Percentiles rank a stretch among this genome's conserved stretches.
phyloP scores from a whole-genome alignment of 116 monocot species.

The Iris pallida region DNA sequence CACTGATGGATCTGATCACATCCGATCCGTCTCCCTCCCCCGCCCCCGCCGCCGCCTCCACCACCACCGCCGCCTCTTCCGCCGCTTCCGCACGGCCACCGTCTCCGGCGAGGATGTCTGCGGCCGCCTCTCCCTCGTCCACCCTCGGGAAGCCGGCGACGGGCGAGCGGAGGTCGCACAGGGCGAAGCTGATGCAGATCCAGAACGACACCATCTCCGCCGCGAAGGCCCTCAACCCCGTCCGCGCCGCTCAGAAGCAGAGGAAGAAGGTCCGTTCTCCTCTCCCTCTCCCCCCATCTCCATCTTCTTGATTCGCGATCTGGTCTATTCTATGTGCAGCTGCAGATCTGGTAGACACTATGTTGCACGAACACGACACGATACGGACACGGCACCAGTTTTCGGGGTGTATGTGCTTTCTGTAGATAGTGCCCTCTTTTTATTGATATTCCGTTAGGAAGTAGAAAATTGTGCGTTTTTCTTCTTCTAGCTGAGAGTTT shows the following conservation, averaged over 20 bases:
- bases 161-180: constrained; percentile 66
- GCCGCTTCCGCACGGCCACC: constrained; percentile 5
- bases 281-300: neutral
- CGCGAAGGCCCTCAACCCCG: constrained; percentile 90
- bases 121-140: constrained; percentile 5
- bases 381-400: too few relatives aligned
- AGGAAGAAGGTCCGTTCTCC: constrained; percentile 39
- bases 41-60: constrained; percentile 12
- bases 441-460: too few relatives aligned
- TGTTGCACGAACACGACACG: too few relatives aligned
- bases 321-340: neutral
- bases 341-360: neutral
- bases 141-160: constrained; percentile 54
- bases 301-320: neutral
- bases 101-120: constrained; percentile 3
- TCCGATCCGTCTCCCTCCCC: constrained; percentile 14
- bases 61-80: constrained; percentile 11
- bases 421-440: too few relatives aligned
- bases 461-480: too few relatives aligned
- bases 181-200: constrained; percentile 70
- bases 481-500: too few relatives aligned
- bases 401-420: too few relatives aligned
- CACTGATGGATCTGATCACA: constrained; percentile 20
- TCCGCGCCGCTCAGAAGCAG: constrained; percentile 55
- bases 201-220: constrained; percentile 91